A percentile compares a stretch with the other conserved stretches of the same genome.
Conservation (phyloP, 108 stramenopile species). For the Skeletonema costatum region DNA sequence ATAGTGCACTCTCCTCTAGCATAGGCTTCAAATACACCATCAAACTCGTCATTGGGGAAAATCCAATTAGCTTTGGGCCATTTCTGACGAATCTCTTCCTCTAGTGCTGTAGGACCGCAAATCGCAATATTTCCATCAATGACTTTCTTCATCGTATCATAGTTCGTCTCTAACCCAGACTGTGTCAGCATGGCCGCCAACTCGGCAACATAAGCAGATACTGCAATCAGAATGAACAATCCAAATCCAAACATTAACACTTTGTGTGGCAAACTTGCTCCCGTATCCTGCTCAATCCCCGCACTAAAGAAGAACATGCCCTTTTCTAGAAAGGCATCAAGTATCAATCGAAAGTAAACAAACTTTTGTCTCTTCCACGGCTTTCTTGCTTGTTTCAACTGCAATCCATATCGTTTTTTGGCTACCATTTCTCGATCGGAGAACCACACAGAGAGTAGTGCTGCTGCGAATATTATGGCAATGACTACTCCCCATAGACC, state of each 20-base stretch:
- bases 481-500: not conserved
- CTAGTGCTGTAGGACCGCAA: constrained; percentile 23
- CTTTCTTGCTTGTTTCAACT: not conserved
- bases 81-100: constrained; percentile 8
- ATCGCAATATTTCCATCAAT: constrained; percentile 6
- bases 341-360: not conserved
- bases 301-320: constrained; percentile 29
- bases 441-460: constrained; percentile 8
- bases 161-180: not conserved
- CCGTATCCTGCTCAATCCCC: constrained; percentile 17
- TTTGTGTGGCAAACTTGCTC: constrained; percentile 10
- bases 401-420: not conserved
- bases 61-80: constrained; percentile 22
- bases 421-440: constrained; percentile 5
- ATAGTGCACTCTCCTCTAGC: constrained; percentile 15
- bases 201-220: constrained; percentile 27
- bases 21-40: constrained; percentile 13
- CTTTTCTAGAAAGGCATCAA: not conserved
- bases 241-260: constrained; percentile 28
- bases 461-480: not conserved
- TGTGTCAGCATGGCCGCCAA: constrained; percentile 20
- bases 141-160: constrained; percentile 3
- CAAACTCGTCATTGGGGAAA: constrained; percentile 4
- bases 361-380: not conserved
- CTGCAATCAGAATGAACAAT: constrained; percentile 30